Evolutionary conservation across 768 basidiomycete species (phyloP).

Genomic region (Cubamyces lactineus): DNA sequence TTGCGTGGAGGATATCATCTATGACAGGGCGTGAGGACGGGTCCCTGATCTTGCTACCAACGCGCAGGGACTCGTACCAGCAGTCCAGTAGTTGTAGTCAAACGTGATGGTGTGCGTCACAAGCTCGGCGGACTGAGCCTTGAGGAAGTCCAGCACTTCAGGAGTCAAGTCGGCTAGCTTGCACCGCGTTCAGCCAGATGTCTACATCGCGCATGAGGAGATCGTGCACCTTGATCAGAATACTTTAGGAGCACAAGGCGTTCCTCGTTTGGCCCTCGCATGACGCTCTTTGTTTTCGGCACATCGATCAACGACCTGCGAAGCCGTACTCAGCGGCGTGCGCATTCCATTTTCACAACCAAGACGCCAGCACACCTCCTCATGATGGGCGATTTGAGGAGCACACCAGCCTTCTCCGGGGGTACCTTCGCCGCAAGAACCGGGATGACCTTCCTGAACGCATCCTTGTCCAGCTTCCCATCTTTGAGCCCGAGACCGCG

Average conservation of each 20-base stretch:
- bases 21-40: not conserved
- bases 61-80: slow-evolving; percentile 51
- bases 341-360: slow-evolving; percentile 23
- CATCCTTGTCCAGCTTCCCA: slow-evolving; percentile 58
- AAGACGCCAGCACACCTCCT: slow-evolving; percentile 51
- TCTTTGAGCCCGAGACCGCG: slow-evolving; percentile 41
- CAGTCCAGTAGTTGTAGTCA: slow-evolving; percentile 87
- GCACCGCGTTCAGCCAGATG: slow-evolving; percentile 28
- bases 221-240: slow-evolving; percentile 54
- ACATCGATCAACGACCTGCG: slow-evolving; percentile 66
- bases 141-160: slow-evolving; percentile 58
- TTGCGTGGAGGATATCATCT: slow-evolving; percentile 85
- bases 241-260: slow-evolving; percentile 73
- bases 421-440: slow-evolving; percentile 71
- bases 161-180: slow-evolving; percentile 72
- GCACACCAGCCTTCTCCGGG: slow-evolving; percentile 52
- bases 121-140: slow-evolving; percentile 57
- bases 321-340: not conserved
- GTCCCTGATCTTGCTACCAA: not conserved
- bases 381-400: slow-evolving; percentile 63
- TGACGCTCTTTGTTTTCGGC: slow-evolving; percentile 66
- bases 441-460: slow-evolving; percentile 66
- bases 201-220: slow-evolving; percentile 22
- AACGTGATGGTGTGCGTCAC: slow-evolving; percentile 63
- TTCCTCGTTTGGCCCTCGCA: slow-evolving; percentile 49